Evolutionary conservation across 257 asterid species (phyloP).

Genomic region (Knoxia roxburghii): DNA sequence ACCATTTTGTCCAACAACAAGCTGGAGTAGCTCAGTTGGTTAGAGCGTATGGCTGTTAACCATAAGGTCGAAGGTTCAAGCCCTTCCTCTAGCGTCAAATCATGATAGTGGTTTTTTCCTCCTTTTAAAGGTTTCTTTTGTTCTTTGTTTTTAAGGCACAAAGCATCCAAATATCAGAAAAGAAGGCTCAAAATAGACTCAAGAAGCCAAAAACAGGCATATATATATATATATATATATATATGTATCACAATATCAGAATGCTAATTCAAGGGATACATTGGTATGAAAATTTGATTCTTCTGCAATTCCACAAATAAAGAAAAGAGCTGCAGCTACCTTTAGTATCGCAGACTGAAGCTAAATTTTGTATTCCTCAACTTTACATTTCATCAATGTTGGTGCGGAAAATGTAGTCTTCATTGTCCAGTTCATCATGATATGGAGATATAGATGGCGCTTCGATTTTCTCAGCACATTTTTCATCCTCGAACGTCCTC

Average conservation of each 20-base stretch:
- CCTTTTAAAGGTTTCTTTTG: too few species aligned
- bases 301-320: background rate
- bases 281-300: too few species aligned
- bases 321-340: too few species aligned
- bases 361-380: background rate
- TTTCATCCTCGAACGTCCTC: constrained; percentile 36
- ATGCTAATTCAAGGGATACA: background rate
- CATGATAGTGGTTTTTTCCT: too few species aligned
- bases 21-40: constrained; percentile 25
- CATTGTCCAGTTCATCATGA: constrained; percentile 84
- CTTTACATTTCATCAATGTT: constrained; percentile 51
- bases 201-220: too few species aligned
- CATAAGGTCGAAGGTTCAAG: constrained; percentile 32
- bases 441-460: constrained; percentile 46
- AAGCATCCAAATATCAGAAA: too few species aligned
- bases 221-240: too few species aligned
- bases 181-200: too few species aligned
- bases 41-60: constrained; percentile 44
- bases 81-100: constrained; percentile 21
- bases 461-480: constrained; percentile 21
- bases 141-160: too few species aligned
- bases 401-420: constrained; percentile 70
- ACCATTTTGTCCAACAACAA: too few species aligned
- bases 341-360: too few species aligned
- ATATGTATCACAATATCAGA: background rate